Evolutionary conservation across 1,284 basidiomycete species (phyloP).

Genomic region (Amylostereum areolatum): DNA sequence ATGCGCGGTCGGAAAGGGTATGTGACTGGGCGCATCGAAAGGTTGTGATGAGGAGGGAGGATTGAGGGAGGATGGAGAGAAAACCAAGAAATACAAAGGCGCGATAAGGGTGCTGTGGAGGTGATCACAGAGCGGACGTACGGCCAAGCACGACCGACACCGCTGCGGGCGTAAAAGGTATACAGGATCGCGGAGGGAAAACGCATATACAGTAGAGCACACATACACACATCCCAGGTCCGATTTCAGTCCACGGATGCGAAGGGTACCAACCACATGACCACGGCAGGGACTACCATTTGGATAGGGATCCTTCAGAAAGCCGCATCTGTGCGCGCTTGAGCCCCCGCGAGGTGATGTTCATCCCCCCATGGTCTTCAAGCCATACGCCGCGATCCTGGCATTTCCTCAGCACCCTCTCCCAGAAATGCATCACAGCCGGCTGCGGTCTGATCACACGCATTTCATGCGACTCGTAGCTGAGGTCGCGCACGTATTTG

Average conservation of each 20-base stretch:
- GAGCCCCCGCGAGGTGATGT: constrained; percentile 25
- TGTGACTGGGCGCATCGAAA: neutral
- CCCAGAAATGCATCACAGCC: constrained; percentile 45
- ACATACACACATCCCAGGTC: no score
- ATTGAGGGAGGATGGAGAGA: neutral
- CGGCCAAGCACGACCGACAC: neutral
- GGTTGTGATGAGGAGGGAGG: neutral
- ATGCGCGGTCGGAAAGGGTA: neutral
- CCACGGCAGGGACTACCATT: no score
- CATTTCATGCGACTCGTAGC: constrained; percentile 25
- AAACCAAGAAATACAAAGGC: neutral
- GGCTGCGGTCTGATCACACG: constrained; percentile 21
- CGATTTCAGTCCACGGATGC: no score
- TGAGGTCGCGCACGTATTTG: constrained; percentile 56
- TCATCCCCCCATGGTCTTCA: constrained; percentile 46
- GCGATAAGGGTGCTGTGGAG: neutral
- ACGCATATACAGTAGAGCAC: no score
- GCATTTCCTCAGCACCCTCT: constrained; percentile 39
- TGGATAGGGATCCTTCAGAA: neutral
- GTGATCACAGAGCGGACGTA: neutral
- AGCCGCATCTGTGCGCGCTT: constrained; percentile 15
- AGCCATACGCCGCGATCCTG: constrained; percentile 44
- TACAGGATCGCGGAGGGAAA: no score
- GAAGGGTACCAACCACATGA: no score
- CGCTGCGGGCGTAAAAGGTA: no score